Base-by-base conservation (phyloP, 352 stramenopile genomes). In the Globisporangium paddicum region DNA sequence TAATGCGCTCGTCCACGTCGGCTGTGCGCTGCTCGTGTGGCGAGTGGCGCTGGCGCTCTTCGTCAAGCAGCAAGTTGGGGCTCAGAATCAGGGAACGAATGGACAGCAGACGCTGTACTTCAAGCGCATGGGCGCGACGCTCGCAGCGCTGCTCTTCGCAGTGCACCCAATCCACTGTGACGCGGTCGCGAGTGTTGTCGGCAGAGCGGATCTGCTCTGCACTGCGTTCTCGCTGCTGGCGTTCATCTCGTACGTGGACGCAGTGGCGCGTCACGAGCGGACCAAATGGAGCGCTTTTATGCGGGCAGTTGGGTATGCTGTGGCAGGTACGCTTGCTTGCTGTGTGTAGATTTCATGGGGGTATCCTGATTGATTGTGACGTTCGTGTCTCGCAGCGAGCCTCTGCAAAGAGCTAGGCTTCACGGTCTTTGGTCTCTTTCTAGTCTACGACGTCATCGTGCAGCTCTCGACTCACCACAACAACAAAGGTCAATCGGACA, bases 101-200 rank as follows among this genome's bases (percentile, higher is more conserved):
- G 26, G 13, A 58, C 0, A 14, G 8, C 34, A 38, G 34, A 14
- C 34, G 13, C 13, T 32, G 4, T 13, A 40, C 19, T 44, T 64
- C 26, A 34, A 38, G 8, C 38, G 26, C 69, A 16, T 44, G 14
- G 60, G 60, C 6, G 60, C 60, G 2, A n/a, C 45, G 44, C 46
- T 84, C 2, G 73, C 89, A 1, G 87, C 76, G 0, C 46, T 96
- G 35, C n/a, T 97, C 38, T 98, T 98, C 60, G 86, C 87, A 4
- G 86, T 96, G 21, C 90, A 98, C 58, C 87, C 90, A 8, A 76
- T 97, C 26, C 92, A 98, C 57, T 92, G 86, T 38, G 90, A 98
- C 60, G 84, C 90, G 1, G 71, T 98, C 16, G 87, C 89, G 1
- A 94, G 88, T 55, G 77, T 98, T 37, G 93, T 98, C 10, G 90